These are phyloP conservation scores for Colletotrichum zoysiae DNA, from an alignment of 2,329 filamentous ascomycete genomes.

Conservation along the genomic window DNA sequence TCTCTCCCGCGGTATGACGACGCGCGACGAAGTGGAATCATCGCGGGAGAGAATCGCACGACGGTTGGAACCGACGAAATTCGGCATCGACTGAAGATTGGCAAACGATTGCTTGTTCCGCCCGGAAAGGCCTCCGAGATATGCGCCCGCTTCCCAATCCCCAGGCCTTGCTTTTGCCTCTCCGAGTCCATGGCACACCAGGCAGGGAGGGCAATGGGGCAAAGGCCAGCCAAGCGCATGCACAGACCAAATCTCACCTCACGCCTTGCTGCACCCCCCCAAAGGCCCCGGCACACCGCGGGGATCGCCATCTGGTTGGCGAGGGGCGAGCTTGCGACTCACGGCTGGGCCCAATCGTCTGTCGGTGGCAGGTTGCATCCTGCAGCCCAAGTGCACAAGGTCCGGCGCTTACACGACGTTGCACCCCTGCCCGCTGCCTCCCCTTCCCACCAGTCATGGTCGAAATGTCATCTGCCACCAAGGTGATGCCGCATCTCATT, in stretches of 20 bases:
- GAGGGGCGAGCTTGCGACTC: neutral
- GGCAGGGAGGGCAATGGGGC: neutral
- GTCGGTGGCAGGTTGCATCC: constrained; percentile 14
- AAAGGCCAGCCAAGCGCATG: neutral
- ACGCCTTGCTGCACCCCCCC: neutral
- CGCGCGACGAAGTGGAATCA: constrained; percentile 16
- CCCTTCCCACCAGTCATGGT: constrained; percentile 33
- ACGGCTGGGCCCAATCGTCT: neutral
- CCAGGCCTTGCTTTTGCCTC: neutral
- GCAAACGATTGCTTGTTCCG: neutral
- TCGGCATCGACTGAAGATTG: neutral
- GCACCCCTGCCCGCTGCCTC: constrained; percentile 33
- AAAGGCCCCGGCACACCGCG: neutral
- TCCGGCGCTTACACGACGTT: constrained; percentile 41
- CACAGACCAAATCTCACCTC: constrained; percentile 3
- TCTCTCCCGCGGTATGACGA: neutral
- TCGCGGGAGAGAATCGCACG: constrained; percentile 11
- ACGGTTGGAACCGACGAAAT: neutral
- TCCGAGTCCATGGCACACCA: neutral
- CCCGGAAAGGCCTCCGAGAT: neutral
- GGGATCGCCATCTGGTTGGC: constrained; percentile 6
- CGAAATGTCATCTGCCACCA: constrained; percentile 15
- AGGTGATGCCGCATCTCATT: constrained; percentile 32
- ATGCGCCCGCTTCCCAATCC: neutral
- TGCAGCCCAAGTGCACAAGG: constrained; percentile 24